Evolutionary conservation across 148 eudicot genomes (phyloP).

Genomic region (Vaccinium myrtillus): DNA sequence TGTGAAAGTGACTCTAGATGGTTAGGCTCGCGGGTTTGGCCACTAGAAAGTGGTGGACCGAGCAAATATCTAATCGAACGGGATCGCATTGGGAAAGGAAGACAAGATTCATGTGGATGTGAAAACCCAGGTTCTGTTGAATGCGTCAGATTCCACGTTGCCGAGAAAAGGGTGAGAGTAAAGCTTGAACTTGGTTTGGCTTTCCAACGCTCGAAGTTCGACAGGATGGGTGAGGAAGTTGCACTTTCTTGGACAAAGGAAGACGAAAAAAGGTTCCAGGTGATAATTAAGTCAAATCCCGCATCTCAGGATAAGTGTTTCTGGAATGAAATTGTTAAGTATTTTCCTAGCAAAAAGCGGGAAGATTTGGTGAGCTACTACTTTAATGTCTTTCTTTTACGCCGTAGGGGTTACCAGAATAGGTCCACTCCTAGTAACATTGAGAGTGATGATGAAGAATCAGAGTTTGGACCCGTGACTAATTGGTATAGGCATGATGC

Average conservation of each 20-base stretch:
- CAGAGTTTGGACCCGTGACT: constrained; percentile 35
- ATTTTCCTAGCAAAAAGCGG: constrained; percentile 46
- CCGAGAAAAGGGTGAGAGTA: constrained; percentile 50
- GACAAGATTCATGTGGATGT: constrained; percentile 66
- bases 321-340: constrained; percentile 50
- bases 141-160: constrained; percentile 64
- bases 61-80: constrained; percentile 39
- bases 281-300: constrained; percentile 55
- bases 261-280: constrained; percentile 54
- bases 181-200: constrained; percentile 68
- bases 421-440: constrained; percentile 44
- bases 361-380: constrained; percentile 75
- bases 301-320: constrained; percentile 44
- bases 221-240: constrained; percentile 78
- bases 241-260: constrained; percentile 57
- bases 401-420: constrained; percentile 68
- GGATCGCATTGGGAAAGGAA: constrained; percentile 67
- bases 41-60: constrained; percentile 35
- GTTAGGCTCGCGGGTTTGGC: constrained; percentile 75
- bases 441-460: constrained; percentile 84
- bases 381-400: constrained; percentile 69
- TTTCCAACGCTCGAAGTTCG: constrained; percentile 60
- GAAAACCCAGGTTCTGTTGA: constrained; percentile 48
- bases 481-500: constrained; percentile 27
- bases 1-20: constrained; percentile 58